These are phyloP conservation scores for Picea glauca DNA, from an alignment of 75 land plant genomes.

Conservation along the genomic window DNA sequence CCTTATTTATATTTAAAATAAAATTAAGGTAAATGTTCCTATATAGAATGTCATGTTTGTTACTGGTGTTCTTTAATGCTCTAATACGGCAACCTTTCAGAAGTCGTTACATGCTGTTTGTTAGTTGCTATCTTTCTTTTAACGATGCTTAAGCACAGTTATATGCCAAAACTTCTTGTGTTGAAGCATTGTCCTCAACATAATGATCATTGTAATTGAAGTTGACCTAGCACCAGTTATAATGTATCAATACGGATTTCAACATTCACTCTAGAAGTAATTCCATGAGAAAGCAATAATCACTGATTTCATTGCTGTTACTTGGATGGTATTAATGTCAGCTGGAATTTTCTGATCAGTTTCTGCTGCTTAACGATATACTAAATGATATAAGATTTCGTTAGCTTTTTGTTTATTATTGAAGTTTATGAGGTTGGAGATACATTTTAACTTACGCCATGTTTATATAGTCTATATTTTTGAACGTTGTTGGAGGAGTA, in stretches of 20 bases:
- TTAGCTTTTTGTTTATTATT: too few relatives aligned
- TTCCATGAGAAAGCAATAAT: not conserved
- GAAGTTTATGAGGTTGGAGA: too few relatives aligned
- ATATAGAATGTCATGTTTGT: not conserved
- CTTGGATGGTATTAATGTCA: not conserved
- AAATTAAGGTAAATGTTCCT: not conserved
- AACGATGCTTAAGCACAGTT: too few relatives aligned
- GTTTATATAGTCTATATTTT: slow-evolving; percentile 53
- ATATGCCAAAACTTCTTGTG: too few relatives aligned
- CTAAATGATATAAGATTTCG: not conserved
- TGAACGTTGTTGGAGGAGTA: slow-evolving; percentile 92
- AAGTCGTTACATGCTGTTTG: not conserved
- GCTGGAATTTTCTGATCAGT: not conserved
- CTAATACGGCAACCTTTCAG: not conserved
- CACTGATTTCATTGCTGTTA: not conserved
- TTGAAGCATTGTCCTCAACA: not conserved
- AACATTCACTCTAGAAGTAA: not conserved
- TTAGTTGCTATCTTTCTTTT: not conserved
- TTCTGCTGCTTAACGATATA: not conserved
- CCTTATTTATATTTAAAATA: too few relatives aligned
- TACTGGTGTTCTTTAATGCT: not conserved
- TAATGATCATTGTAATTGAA: not conserved
- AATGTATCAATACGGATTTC: not conserved
- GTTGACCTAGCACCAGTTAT: not conserved
- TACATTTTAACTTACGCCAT: not conserved